Evolutionary conservation across 163 green algal species (phyloP).

Genomic region (Smithsoniella earleae): DNA sequence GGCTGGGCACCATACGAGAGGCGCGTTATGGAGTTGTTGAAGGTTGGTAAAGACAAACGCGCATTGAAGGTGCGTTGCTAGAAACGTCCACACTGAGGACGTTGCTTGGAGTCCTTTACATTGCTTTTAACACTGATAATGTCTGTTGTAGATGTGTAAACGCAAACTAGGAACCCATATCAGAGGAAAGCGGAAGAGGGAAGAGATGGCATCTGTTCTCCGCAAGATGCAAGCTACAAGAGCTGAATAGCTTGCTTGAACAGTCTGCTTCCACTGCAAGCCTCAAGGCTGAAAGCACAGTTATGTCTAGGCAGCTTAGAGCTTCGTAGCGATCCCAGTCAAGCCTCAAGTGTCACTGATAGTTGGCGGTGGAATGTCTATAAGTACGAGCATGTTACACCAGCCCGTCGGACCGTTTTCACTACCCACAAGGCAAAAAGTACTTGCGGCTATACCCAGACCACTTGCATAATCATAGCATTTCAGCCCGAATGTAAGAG

Average conservation of each 20-base stretch:
- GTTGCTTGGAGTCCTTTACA: slow-evolving; percentile 27
- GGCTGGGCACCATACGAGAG: slow-evolving; percentile 95
- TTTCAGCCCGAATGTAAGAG: no score
- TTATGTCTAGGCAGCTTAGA: no score
- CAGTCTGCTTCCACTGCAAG: neutral
- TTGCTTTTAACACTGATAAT: no score
- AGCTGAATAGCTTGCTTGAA: neutral
- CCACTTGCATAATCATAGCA: no score
- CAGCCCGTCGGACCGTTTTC: no score
- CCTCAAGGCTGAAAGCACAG: no score
- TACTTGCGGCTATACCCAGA: no score
- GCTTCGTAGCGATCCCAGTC: no score
- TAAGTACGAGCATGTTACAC: no score
- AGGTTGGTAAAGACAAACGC: slow-evolving; percentile 96
- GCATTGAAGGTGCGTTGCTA: slow-evolving; percentile 85
- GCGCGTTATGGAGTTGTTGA: slow-evolving; percentile 90
- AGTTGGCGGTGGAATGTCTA: no score
- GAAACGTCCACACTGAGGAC: slow-evolving; percentile 79
- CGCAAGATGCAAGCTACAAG: slow-evolving; percentile 56
- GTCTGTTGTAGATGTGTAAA: slow-evolving; percentile 30
- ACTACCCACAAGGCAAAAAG: no score
- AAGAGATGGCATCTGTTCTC: slow-evolving; percentile 82
- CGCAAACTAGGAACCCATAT: slow-evolving; percentile 87
- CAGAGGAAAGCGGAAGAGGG: slow-evolving; percentile 89
- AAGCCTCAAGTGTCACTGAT: no score